Base-by-base conservation (phyloP, 768 basidiomycete genomes). In the Kwoniella dendrophila region DNA sequence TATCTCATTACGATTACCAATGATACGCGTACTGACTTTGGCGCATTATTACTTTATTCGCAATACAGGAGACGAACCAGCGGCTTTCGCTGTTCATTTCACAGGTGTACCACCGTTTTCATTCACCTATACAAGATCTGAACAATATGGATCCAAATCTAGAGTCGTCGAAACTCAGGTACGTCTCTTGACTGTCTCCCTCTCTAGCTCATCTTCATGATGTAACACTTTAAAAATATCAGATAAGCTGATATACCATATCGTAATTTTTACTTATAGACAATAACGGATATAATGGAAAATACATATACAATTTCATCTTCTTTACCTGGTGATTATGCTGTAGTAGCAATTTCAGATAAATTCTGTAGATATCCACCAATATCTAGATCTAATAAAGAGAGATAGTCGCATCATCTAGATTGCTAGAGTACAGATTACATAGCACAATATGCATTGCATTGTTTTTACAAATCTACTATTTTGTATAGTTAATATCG, bases 61-160 rank as follows among this genome's bases (percentile, higher is more conserved):
- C 48, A 40, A 12, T 29, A 27, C 66, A 90, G 90, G 90, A 57
- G 90, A 92, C 47, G 80, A 82, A 32, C 78, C 96, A 82, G 93
- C 95, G 18, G 90, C 93, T 78, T 96, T 99, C 62, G 80, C 88
- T 41, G 97, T 99, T 79, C 87, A 87, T 2, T 84, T 99, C 55
- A 83, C 88, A 32, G 96, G 96, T 45, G 89, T 90, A 75, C 89
- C 96, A 18, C 96, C 96, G 0, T 99, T 97, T 81, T 88, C 93
- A 0, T 97, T 99, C 64, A 78, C 77, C 3, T 78, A 77, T 45
- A 75, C 75, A 4, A 49, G 77, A 38, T 71, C 68, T 29, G 70
- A 73, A 44, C 44, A 62, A 29, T 52, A 58, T 16, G 69, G 70
- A 5, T 64, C 64, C n/a, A 75, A 62, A 33, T 43, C 63, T 0